phyloP scores from a whole-genome alignment of 192 early-diverging fungal genomes.

The Paraglomus occultum region DNA sequence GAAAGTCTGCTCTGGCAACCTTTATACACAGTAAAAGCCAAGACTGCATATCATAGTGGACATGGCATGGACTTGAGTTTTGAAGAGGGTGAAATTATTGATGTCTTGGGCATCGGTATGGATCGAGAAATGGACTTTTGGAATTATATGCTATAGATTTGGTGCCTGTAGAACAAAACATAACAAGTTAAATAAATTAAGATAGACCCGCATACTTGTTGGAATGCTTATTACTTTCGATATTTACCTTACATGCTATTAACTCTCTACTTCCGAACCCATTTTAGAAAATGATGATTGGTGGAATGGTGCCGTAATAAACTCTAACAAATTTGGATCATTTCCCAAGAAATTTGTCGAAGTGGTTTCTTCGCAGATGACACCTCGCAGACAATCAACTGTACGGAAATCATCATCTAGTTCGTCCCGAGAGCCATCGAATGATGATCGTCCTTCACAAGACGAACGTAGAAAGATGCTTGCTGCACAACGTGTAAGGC shows the following conservation, averaged over 20 bases:
- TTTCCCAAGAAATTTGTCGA: slow-evolving; percentile 27
- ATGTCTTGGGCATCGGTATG: slow-evolving; percentile 33
- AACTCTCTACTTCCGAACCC: neutral
- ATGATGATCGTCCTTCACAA: too few species aligned
- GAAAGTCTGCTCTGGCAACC: slow-evolving; percentile 28
- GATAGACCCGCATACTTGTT: neutral
- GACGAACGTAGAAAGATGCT: too few species aligned
- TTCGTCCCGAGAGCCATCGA: too few species aligned
- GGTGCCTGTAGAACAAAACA: neutral
- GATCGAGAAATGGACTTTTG: neutral
- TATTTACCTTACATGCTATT: neutral
- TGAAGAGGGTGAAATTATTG: slow-evolving; percentile 31
- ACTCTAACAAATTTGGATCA: slow-evolving; percentile 25
- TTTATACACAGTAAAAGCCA: slow-evolving; percentile 30
- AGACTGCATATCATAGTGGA: slow-evolving; percentile 22
- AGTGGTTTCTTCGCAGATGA: neutral
- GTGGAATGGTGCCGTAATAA: slow-evolving; percentile 24
- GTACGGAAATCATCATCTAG: too few species aligned
- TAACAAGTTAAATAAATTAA: neutral
- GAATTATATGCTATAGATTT: neutral
- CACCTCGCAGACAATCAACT: too few species aligned
- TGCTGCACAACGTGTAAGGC: too few species aligned
- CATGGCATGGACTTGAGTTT: slow-evolving; percentile 40
- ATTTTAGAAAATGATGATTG: slow-evolving; percentile 28
- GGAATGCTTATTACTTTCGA: neutral